Evolutionary conservation across 768 basidiomycete genomes (phyloP).

Genomic region (Lactarius evosmus): DNA sequence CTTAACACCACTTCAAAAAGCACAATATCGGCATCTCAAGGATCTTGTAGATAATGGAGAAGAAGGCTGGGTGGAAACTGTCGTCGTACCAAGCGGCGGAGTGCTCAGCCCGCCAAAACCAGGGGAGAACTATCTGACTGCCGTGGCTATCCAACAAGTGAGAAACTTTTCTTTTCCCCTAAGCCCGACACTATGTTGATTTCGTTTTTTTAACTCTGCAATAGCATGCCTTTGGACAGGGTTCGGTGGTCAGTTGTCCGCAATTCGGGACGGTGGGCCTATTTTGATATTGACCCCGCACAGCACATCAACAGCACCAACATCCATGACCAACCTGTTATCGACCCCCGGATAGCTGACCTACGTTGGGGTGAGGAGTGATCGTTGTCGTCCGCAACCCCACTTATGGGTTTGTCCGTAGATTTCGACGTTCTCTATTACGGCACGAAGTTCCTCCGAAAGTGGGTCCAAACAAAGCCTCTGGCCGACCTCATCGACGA

Average conservation of each 20-base stretch:
- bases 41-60: constrained; percentile 22
- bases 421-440: constrained; percentile 25
- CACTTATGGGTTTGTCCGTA: neutral
- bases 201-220: neutral
- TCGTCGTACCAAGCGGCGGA: constrained; percentile 24
- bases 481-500: constrained; percentile 16
- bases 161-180: neutral
- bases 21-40: constrained; percentile 23
- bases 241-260: constrained; percentile 20
- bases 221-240: constrained; percentile 24
- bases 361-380: constrained; percentile 21
- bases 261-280: neutral
- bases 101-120: constrained; percentile 16
- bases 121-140: constrained; percentile 23
- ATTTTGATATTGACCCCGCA: neutral
- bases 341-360: constrained; percentile 23
- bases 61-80: constrained; percentile 25
- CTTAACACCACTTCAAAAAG: constrained; percentile 22
- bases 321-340: constrained; percentile 13
- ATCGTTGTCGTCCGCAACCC: neutral
- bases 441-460: constrained; percentile 22
- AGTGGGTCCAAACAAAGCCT: constrained; percentile 24
- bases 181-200: neutral
- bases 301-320: constrained; percentile 26
- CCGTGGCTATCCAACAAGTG: constrained; percentile 26